Evolutionary conservation across 2,329 filamentous ascomycete species (phyloP).

Genomic region (Sphaerulina vaccinii): DNA sequence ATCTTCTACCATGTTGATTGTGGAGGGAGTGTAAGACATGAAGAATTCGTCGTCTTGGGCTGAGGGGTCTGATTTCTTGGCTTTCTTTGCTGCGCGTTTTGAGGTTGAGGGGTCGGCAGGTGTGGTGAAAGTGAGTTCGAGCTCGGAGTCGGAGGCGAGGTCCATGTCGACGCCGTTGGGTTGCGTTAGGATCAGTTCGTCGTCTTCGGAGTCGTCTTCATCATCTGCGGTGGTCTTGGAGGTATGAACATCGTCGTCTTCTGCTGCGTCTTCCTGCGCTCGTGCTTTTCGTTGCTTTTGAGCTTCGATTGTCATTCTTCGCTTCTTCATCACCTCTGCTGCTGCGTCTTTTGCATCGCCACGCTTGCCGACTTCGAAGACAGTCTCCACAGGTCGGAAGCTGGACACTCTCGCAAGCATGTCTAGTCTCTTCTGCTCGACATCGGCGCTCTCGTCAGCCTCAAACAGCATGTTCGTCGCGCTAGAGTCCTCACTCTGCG

Average conservation of each 20-base stretch:
- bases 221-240: conserved; percentile 48
- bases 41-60: conserved; percentile 88
- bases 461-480: conserved; percentile 77
- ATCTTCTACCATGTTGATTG: conserved; percentile 79
- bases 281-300: conserved; percentile 41
- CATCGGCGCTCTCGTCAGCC: conserved; percentile 57
- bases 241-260: conserved; percentile 33
- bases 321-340: conserved; percentile 72
- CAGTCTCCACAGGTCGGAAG: conserved; percentile 86
- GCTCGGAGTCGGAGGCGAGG: conserved; percentile 53
- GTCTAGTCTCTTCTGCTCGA: conserved; percentile 71
- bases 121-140: conserved; percentile 53
- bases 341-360: conserved; percentile 63
- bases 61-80: conserved; percentile 42
- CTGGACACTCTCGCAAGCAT: conserved; percentile 88
- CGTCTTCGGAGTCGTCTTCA: conserved; percentile 39
- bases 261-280: conserved; percentile 32
- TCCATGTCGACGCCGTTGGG: conserved; percentile 39
- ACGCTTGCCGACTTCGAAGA: conserved; percentile 87
- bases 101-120: conserved; percentile 18
- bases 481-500: conserved; percentile 67
- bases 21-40: conserved; percentile 91
- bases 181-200: conserved; percentile 39
- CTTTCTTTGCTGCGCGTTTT: conserved; percentile 23
- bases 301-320: conserved; percentile 67